Base-by-base conservation (phyloP, 176 grass and related monocot species). In the Leersia perrieri region DNA sequence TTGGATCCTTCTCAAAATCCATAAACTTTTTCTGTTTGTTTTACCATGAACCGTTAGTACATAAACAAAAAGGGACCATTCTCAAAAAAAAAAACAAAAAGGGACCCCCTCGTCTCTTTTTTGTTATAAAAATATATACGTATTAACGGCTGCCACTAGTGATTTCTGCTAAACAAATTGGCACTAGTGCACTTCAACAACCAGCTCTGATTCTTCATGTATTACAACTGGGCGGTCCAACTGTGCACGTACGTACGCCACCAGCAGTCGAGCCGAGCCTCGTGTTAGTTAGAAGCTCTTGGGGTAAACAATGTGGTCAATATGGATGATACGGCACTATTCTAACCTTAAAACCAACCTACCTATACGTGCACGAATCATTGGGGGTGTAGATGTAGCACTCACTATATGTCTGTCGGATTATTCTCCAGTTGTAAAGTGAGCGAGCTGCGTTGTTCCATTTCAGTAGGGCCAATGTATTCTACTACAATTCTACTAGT, bases 291-390 rank as follows among this genome's bases (percentile, higher is more conserved):
- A 1, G 31, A 76, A 36, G 5, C 9, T 18, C 30, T 32, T 5
- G 10, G 10, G 42, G 33, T 23, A 71, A 3, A 22, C 14, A 26
- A 89, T 85, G 78, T 85, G 82, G 72, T 60, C 60, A 47, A 71
- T 72, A 2, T 51, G 22, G 12, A 26, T 15, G 78, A 60, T 22
- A 26, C 66, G 7, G 2, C 29, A 25, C 10, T 85, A 32, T 72
- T 77, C 23, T 81, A 28, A 34, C 4, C 60, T 42, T 36, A 9
- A 74, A 74, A 57, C 20, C 29, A 36, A 29, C 29, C 16, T 64
- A 15, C 76, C 10, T 66, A 44, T 34, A n/a, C 30, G 1, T 32
- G 66, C 53, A 73, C 62, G 26, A 35, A 51, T 5, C 7, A 6
- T 20, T 51, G 5, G 5, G 20, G 47, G 15, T 51, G 47, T 51